Conservation (phyloP, 805 yeast genomes). For the Candida silvicultrix region DNA sequence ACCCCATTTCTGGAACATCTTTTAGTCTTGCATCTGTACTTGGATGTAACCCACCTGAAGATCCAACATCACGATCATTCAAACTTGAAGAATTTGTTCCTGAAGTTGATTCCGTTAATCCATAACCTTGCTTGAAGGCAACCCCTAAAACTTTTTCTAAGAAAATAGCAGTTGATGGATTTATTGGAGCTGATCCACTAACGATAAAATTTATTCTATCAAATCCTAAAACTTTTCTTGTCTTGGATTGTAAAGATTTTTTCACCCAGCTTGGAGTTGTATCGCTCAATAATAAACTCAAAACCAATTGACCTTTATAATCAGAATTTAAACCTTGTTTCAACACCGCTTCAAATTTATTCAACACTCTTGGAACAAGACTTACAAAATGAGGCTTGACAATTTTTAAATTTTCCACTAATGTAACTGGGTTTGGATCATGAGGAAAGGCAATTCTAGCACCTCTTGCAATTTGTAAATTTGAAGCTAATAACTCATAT, state of each 20-base stretch:
- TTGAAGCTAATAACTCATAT: slow-evolving; percentile 42
- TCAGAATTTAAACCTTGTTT: slow-evolving; percentile 30
- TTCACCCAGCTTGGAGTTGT: slow-evolving; percentile 5
- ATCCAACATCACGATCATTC: slow-evolving; percentile 31
- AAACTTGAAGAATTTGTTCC: slow-evolving; percentile 31
- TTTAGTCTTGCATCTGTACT: slow-evolving; percentile 41
- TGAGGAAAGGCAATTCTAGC: slow-evolving; percentile 37
- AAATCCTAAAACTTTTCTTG: slow-evolving; percentile 30
- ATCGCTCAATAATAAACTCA: background rate
- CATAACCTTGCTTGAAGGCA: slow-evolving; percentile 44
- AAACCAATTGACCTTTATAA: slow-evolving; percentile 2
- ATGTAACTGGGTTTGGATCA: slow-evolving; percentile 34
- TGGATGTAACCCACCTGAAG: slow-evolving; percentile 35
- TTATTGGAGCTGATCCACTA: slow-evolving; percentile 57
- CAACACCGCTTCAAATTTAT: slow-evolving; percentile 43
- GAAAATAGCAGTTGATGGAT: slow-evolving; percentile 47
- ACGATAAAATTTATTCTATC: slow-evolving; percentile 25
- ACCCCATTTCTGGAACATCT: slow-evolving; percentile 42
- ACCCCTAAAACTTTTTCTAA: slow-evolving; percentile 43
- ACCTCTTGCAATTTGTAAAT: slow-evolving; percentile 30
- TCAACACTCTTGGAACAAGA: slow-evolving; percentile 50
- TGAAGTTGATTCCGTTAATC: slow-evolving; percentile 48
- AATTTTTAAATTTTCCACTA: slow-evolving; percentile 42
- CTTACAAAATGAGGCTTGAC: slow-evolving; percentile 39
- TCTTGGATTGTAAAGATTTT: slow-evolving; percentile 19